Conservation (phyloP, 1,139 yeast species). For the Pichia norvegensis region DNA sequence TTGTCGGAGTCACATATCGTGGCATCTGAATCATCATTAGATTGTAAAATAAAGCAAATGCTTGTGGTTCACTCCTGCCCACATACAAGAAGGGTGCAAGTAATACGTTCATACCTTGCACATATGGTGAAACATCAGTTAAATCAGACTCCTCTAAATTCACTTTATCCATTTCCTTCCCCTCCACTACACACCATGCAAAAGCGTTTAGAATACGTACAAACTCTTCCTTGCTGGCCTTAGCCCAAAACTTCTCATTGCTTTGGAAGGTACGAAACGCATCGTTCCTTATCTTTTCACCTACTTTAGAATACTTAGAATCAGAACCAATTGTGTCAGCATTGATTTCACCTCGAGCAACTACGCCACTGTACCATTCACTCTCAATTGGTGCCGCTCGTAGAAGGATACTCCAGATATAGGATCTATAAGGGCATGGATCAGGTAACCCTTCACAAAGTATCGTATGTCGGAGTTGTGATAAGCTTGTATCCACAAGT, state of each 20-base stretch:
- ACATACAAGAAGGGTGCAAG: conserved; percentile 79
- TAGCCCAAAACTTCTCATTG: conserved; percentile 55
- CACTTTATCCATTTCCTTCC: conserved; percentile 13
- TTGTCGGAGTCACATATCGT: conserved; percentile 65
- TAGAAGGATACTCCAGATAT: conserved; percentile 76
- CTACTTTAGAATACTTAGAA: conserved; percentile 29
- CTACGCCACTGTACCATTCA: conserved; percentile 45
- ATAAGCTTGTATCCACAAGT: conserved; percentile 59
- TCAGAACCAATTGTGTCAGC: conserved; percentile 1
- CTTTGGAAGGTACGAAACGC: conserved; percentile 81
- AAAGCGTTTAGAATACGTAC: conserved; percentile 66
- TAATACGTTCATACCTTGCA: conserved; percentile 86
- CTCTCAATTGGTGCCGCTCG: conserved; percentile 54
- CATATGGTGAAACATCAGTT: conserved; percentile 41
- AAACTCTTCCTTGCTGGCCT: conserved; percentile 62
- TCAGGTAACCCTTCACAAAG: conserved; percentile 67
- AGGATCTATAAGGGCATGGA: conserved; percentile 60
- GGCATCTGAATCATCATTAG: conserved; percentile 62
- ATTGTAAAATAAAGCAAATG: conserved; percentile 61
- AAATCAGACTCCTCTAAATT: neutral
- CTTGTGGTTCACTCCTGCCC: conserved; percentile 79
- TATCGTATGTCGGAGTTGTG: conserved; percentile 72
- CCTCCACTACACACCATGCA: conserved; percentile 40
- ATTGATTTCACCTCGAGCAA: conserved; percentile 47
- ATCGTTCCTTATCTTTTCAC: conserved; percentile 74